Percentiles rank a stretch among this genome's conserved stretches.
These are phyloP conservation scores for Calonectria hawksworthii DNA, from an alignment of 2,329 filamentous ascomycete species.

Conservation along the genomic window DNA sequence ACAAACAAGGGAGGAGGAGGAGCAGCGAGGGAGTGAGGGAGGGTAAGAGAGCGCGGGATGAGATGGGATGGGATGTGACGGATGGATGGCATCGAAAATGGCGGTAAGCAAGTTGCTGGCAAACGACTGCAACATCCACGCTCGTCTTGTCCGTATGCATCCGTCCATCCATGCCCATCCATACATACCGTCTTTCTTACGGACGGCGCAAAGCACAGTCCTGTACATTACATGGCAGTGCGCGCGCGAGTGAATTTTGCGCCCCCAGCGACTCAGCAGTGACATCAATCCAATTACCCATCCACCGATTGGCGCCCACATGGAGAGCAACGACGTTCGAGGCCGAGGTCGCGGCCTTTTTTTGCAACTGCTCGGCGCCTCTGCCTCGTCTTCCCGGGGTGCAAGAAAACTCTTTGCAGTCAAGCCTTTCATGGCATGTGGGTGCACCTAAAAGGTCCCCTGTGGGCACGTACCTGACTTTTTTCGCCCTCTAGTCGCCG, in stretches of 20 bases:
- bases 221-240: slow-evolving; percentile 1
- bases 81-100: slow-evolving; percentile 19
- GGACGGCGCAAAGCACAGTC: slow-evolving; percentile 13
- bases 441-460: neutral
- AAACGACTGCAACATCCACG: slow-evolving; percentile 6
- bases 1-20: slow-evolving; percentile 1
- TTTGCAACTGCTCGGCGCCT: slow-evolving; percentile 10
- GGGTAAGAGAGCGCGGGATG: neutral
- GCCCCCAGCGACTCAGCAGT: slow-evolving; percentile 25
- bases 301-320: slow-evolving; percentile 21
- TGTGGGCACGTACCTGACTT: slow-evolving; percentile 22
- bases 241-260: slow-evolving; percentile 19
- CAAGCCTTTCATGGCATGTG: slow-evolving; percentile 16
- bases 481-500: slow-evolving; percentile 9
- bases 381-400: neutral
- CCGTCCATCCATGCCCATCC: slow-evolving; percentile 16
- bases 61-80: neutral
- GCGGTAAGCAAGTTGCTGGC: slow-evolving; percentile 18
- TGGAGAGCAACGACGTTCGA: slow-evolving; percentile 7
- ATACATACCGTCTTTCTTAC: slow-evolving; percentile 28
- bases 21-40: no score
- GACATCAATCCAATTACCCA: slow-evolving; percentile 27
- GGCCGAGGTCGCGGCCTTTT: slow-evolving; percentile 27
- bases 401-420: slow-evolving; percentile 14
- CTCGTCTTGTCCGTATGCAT: slow-evolving; percentile 18